Conservation (phyloP, 495 filamentous ascomycete species). For the Neurospora sp. region DNA sequence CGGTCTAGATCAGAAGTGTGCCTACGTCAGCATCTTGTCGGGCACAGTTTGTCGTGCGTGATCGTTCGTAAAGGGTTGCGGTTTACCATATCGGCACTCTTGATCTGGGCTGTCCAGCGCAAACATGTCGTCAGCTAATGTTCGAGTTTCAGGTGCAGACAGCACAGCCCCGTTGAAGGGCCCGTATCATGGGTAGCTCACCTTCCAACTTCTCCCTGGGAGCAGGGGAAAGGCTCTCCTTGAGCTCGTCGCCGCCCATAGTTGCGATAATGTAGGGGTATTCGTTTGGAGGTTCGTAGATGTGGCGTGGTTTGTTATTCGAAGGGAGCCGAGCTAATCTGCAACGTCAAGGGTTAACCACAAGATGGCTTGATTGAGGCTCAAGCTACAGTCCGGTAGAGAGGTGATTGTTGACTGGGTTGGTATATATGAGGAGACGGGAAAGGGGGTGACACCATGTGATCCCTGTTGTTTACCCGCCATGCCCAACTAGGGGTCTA, state of each 20-base stretch:
- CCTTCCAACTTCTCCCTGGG: conserved; percentile 31
- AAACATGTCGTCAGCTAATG: neutral
- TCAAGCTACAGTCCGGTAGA: neutral
- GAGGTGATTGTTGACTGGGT: neutral
- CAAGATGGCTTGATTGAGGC: neutral
- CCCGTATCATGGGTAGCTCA: conserved; percentile 5
- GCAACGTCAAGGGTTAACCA: neutral
- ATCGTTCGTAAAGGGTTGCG: conserved; percentile 2
- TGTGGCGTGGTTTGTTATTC: neutral
- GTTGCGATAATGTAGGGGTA: conserved; percentile 1
- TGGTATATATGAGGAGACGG: neutral
- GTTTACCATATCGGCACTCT: conserved; percentile 94
- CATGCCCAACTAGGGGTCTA: neutral
- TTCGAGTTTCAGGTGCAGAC: neutral
- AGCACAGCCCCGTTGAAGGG: neutral
- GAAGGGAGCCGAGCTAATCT: neutral
- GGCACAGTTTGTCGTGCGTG: neutral
- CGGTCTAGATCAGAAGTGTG: conserved; percentile 49
- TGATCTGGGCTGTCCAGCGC: conserved; percentile 64
- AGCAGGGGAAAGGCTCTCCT: conserved; percentile 19
- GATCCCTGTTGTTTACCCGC: neutral
- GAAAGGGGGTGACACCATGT: neutral
- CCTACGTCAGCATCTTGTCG: conserved; percentile 14
- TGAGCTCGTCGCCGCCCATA: conserved; percentile 20
- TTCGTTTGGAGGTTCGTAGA: neutral